phyloP scores from a whole-genome alignment of 202 grass and related monocot genomes.

The Schoenoplectus tabernaemontani region DNA sequence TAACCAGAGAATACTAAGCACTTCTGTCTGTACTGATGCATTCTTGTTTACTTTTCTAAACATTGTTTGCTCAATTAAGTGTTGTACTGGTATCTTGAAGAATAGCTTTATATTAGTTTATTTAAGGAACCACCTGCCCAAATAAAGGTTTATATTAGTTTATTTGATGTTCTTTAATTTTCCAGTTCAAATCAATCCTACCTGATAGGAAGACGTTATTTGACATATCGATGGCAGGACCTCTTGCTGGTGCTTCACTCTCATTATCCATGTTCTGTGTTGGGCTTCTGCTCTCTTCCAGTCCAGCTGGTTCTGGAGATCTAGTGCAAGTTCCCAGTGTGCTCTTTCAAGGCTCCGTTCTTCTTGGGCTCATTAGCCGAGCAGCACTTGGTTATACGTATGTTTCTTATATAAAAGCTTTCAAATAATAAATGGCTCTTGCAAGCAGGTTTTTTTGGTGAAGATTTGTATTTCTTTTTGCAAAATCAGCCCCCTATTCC shows the following conservation, averaged over 20 bases:
- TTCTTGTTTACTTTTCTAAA: background rate
- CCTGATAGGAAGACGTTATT: conserved; percentile 85
- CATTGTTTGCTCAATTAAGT: background rate
- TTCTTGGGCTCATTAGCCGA: conserved; percentile 94
- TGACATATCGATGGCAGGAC: conserved; percentile 80
- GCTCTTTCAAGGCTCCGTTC: conserved; percentile 90
- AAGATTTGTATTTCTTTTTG: background rate
- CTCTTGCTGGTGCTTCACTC: conserved; percentile 85
- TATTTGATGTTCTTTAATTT: conserved; percentile 25
- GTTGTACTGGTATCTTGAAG: background rate
- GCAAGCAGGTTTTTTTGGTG: background rate
- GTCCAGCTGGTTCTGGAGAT: conserved; percentile 68
- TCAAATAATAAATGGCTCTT: background rate
- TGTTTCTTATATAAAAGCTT: conserved; percentile 16
- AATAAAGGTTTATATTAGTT: background rate
- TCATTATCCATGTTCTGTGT: conserved; percentile 99
- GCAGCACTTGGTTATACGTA: conserved; percentile 95
- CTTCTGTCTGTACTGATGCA: background rate
- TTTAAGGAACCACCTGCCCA: background rate
- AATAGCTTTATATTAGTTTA: background rate
- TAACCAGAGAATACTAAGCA: background rate
- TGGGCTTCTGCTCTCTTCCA: conserved; percentile 79
- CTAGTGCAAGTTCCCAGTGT: conserved; percentile 92
- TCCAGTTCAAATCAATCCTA: conserved; percentile 98
- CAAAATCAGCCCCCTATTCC: background rate